phyloP scores from a whole-genome alignment of 129 eudicot species.

The Arctium lappa region DNA sequence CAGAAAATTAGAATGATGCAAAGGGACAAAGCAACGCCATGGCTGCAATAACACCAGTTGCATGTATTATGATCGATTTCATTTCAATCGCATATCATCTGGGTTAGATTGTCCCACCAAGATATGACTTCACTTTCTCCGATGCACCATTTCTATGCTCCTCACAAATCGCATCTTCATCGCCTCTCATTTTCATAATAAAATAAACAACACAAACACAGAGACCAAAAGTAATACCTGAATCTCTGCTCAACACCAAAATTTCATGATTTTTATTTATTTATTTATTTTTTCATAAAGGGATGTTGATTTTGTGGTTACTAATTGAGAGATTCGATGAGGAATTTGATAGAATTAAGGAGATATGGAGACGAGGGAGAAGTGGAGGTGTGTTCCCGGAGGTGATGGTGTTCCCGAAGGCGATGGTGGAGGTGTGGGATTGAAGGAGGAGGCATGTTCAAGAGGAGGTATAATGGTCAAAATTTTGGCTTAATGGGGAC shows the following conservation, averaged over 20 bases:
- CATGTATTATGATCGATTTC: not conserved
- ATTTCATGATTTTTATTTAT: not conserved
- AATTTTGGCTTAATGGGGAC: too few relatives aligned
- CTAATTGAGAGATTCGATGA: too few relatives aligned
- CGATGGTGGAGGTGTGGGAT: too few relatives aligned
- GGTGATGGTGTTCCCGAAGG: too few relatives aligned
- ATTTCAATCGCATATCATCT: not conserved
- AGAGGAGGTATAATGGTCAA: too few relatives aligned
- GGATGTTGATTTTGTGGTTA: conserved; percentile 13
- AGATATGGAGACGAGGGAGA: too few relatives aligned
- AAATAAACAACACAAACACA: not conserved
- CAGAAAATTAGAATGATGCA: not conserved
- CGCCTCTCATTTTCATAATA: not conserved
- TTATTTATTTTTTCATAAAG: not conserved
- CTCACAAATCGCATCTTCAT: not conserved
- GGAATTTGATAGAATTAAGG: too few relatives aligned
- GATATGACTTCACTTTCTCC: not conserved
- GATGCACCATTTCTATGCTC: conserved; percentile 3
- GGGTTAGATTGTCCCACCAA: conserved; percentile 8
- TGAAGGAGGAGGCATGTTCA: too few relatives aligned
- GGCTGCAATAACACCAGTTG: conserved; percentile 12
- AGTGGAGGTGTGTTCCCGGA: too few relatives aligned
- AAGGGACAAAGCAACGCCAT: conserved; percentile 5
- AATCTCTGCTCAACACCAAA: too few relatives aligned
- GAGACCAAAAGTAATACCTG: not conserved